phyloP scores from a whole-genome alignment of 177 flowering plant species.

The Vitis hybrid region DNA sequence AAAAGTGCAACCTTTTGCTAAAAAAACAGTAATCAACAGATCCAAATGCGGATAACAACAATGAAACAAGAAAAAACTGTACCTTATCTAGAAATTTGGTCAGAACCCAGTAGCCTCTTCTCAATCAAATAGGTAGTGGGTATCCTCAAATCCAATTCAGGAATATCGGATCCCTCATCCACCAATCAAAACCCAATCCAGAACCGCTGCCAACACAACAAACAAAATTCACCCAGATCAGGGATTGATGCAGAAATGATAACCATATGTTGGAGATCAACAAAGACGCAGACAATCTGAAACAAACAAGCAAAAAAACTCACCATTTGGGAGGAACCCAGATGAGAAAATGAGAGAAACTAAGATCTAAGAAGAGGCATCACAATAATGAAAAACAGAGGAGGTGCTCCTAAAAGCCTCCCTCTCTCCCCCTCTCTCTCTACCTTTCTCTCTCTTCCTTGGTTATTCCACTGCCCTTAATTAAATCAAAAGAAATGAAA shows the following conservation, averaged over 20 bases:
- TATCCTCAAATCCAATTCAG: conserved; percentile 39
- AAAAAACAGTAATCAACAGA: conserved; percentile 13
- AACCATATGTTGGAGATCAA: background rate
- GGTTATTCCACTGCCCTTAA: conserved; percentile 40
- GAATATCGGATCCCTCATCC: conserved; percentile 47
- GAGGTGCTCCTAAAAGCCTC: conserved; percentile 24
- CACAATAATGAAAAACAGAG: conserved; percentile 34
- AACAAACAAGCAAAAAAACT: conserved; percentile 2
- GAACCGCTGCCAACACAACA: conserved; percentile 23
- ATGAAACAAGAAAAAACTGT: conserved; percentile 9
- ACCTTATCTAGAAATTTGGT: conserved; percentile 33
- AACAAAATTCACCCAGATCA: conserved; percentile 19
- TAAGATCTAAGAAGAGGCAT: conserved; percentile 46
- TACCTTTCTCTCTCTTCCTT: conserved; percentile 24
- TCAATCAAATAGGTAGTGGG: conserved; percentile 35
- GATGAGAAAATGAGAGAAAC: conserved; percentile 27
- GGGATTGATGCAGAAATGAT: background rate
- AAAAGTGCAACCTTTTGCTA: conserved; percentile 3
- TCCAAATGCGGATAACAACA: conserved; percentile 22
- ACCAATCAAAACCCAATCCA: conserved; percentile 27
- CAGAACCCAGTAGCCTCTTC: conserved; percentile 30
- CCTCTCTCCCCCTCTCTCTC: conserved; percentile 14
- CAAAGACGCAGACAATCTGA: conserved; percentile 12
- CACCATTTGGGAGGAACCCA: conserved; percentile 27
- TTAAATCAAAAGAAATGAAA: conserved; percentile 37